Base-by-base conservation (phyloP, 2,329 filamentous ascomycete genomes). In the Neofusicoccum ribis region DNA sequence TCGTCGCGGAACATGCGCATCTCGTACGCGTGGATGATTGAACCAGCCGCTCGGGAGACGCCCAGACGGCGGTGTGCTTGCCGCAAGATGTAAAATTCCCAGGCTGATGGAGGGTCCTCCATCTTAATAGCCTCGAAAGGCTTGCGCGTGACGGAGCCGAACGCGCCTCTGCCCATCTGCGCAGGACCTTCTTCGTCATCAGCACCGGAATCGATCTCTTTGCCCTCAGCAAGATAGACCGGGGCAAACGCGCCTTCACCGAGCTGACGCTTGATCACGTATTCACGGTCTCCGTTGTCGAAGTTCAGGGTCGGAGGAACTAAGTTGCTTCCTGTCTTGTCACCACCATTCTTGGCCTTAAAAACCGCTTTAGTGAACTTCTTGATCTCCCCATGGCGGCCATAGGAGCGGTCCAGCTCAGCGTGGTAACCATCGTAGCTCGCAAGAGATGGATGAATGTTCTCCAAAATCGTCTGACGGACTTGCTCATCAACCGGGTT, bases 11-110 rank as follows among this genome's bases (percentile, higher is more conserved):
- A 98, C 7, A 97, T 84, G 74, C 98, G 95, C 82, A 97, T 88
- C 75, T 97, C 94, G 70, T 97, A 91, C 0, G 91, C 94, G 43
- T 88, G 85, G 1, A 96, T 88, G 66, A 99, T 84, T 14, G 91
- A 96, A 3, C 91, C 88, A 0, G 88, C 84, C 0, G 90, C 89
- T 14, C 94, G 88, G 7, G 79, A 86, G 0, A 89, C 84, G 0
- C 89, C 90, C 0, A 99, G 83, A 0, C 95, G 90, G 23, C 86
- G 82, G 68, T 94, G 91, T 1, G 91, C 88, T 64, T 92, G 86
- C 1, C 92, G 89, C 82, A 98, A 92, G 78, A 99, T 96, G 79
- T 97, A 91, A 74, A 98, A 99, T 74, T 99, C 95, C 95, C 95
- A 99, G 0, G 91, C 85, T 4, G 89, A 90, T 0, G 94, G 91